Percentiles rank a stretch among this genome's conserved stretches.
These are phyloP conservation scores for Chalciporus sphaerocephalus DNA, from an alignment of 768 basidiomycete species.

Conservation along the genomic window DNA sequence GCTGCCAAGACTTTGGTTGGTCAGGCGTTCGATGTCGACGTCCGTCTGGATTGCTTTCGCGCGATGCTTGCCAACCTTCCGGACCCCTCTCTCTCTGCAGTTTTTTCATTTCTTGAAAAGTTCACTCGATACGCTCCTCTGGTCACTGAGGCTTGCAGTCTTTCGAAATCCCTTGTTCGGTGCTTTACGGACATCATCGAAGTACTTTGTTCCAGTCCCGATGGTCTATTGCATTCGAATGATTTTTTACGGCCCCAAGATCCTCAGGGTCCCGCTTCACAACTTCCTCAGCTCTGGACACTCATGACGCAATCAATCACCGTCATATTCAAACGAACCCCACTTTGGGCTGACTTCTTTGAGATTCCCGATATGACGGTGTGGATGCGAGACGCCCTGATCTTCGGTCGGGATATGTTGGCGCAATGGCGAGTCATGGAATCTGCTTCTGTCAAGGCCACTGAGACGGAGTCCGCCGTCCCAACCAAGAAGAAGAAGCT, in stretches of 20 bases:
- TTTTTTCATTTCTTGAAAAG: slow-evolving; percentile 59
- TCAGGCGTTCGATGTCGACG: slow-evolving; percentile 86
- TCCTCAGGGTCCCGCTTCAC: slow-evolving; percentile 43
- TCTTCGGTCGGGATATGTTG: slow-evolving; percentile 85
- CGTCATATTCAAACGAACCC: slow-evolving; percentile 81
- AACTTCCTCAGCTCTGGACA: slow-evolving; percentile 72
- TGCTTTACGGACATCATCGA: slow-evolving; percentile 93
- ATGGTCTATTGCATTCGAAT: slow-evolving; percentile 62
- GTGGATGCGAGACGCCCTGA: slow-evolving; percentile 98
- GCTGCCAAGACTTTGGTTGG: slow-evolving; percentile 78
- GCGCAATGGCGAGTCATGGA: slow-evolving; percentile 80
- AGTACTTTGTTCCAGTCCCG: slow-evolving; percentile 68
- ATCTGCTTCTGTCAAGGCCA: slow-evolving; percentile 39
- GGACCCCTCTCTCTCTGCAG: slow-evolving; percentile 61
- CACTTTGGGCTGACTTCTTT: slow-evolving; percentile 76
- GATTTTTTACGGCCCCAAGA: slow-evolving; percentile 47
- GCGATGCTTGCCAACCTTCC: slow-evolving; percentile 68
- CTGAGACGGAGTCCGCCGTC: slow-evolving; percentile 17
- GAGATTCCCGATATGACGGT: slow-evolving; percentile 81
- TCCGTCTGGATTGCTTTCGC: slow-evolving; percentile 82
- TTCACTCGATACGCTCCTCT: slow-evolving; percentile 59
- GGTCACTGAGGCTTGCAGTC: slow-evolving; percentile 80
- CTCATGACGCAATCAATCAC: slow-evolving; percentile 76
- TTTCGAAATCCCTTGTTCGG: slow-evolving; percentile 87
- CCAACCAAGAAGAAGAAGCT: slow-evolving; percentile 39